Evolutionary conservation across 202 grass and related monocot species (phyloP).

Genomic region (Digitaria exilis): DNA sequence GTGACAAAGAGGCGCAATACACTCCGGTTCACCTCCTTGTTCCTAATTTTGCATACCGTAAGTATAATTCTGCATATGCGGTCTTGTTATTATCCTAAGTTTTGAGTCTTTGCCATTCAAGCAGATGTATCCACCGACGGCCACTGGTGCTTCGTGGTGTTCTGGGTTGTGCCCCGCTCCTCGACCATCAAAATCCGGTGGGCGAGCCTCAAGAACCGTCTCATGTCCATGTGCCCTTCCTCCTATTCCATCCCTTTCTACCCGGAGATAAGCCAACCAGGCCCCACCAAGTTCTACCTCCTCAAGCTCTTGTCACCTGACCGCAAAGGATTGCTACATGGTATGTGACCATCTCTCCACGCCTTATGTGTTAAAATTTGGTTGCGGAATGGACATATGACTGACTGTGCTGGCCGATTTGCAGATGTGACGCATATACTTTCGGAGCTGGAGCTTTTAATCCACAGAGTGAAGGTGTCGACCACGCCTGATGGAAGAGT

Average conservation of each 20-base stretch:
- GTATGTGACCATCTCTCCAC: constrained; percentile 38
- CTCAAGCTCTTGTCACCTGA: constrained; percentile 78
- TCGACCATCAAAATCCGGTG: constrained; percentile 63
- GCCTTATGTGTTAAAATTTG: neutral
- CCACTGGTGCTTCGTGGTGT: constrained; percentile 91
- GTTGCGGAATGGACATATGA: neutral
- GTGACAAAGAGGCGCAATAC: neutral
- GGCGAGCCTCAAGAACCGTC: constrained; percentile 78
- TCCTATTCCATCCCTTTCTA: constrained; percentile 71
- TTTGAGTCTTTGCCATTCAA: constrained; percentile 15
- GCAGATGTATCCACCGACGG: constrained; percentile 91
- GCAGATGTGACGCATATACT: constrained; percentile 84
- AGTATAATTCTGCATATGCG: neutral
- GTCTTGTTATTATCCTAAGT: constrained; percentile 11
- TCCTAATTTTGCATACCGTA: neutral
- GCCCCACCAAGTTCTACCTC: constrained; percentile 62
- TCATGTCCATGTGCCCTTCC: constrained; percentile 77
- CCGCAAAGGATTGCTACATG: constrained; percentile 82
- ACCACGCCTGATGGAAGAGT: constrained; percentile 85
- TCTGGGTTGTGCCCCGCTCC: constrained; percentile 79
- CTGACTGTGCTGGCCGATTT: neutral
- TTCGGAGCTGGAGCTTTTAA: constrained; percentile 77
- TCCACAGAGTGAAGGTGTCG: constrained; percentile 93
- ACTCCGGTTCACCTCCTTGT: neutral
- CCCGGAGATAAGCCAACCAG: constrained; percentile 53